Percentiles rank a stretch among this genome's conserved stretches.
These are phyloP conservation scores for Plasmodium gonderi DNA, from an alignment of 169 alveolate genomes.

Conservation along the genomic window DNA sequence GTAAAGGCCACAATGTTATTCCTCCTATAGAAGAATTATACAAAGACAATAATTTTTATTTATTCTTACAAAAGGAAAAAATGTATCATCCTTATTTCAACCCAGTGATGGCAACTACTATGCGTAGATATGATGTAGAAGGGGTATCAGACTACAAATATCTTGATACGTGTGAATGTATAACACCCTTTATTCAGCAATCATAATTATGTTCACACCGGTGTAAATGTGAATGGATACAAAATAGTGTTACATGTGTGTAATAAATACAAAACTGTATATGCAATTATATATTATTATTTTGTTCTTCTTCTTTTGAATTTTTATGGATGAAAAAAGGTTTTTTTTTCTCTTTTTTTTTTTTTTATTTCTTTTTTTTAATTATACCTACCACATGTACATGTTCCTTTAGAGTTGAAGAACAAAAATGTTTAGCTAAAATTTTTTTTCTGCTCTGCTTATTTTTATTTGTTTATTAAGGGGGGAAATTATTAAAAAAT, in stretches of 20 bases:
- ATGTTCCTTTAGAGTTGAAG: not conserved
- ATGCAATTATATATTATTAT: no score
- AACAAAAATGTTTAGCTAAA: not conserved
- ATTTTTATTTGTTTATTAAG: not conserved
- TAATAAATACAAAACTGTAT: not conserved
- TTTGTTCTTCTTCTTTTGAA: no score
- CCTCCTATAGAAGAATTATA: slow-evolving; percentile 42
- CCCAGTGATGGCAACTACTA: slow-evolving; percentile 65
- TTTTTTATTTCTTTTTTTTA: not conserved
- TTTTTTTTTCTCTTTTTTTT: no score
- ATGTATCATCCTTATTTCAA: not conserved
- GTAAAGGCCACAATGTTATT: slow-evolving; percentile 16
- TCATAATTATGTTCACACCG: not conserved
- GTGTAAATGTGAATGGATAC: not conserved
- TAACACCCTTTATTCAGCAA: not conserved
- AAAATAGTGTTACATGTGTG: not conserved
- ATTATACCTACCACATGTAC: no score
- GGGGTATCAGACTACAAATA: slow-evolving; percentile 8
- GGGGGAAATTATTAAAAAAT: not conserved
- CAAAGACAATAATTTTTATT: slow-evolving; percentile 63
- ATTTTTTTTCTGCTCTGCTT: not conserved
- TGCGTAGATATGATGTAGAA: slow-evolving; percentile 66
- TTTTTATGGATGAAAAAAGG: no score
- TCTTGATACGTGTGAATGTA: slow-evolving; percentile 1
- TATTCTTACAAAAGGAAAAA: slow-evolving; percentile 37